Base-by-base conservation (phyloP, 129 eudicot genomes). In the Flaveria robusta region DNA sequence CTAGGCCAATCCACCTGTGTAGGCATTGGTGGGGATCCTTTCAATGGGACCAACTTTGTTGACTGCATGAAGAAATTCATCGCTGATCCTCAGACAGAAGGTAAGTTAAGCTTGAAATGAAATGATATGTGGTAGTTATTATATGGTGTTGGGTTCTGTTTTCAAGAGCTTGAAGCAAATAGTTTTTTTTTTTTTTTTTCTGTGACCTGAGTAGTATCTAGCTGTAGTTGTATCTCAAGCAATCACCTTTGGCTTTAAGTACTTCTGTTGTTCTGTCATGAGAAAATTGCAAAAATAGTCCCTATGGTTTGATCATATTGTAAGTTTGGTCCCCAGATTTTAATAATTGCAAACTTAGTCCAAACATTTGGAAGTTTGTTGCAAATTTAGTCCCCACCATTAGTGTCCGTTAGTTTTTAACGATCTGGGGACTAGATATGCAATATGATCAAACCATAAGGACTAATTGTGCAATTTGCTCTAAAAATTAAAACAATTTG, bases 1-100 rank as follows among this genome's bases (percentile, higher is more conserved):
- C 87, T 95, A 77, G 99, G 99, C 60, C 99, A 95, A 74, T 95
- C 99, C 34, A 95, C 99, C 5, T 89, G 96, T 80, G 99, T 95
- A 49, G 99, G 99, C 31, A 91, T 95, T 63, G 99, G 99, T 79
- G 99, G 99, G 60, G 99, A 95, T 82, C 99, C 99, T 80, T 95
- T 95, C 78, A 95, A 95, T 66, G 99, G 99, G 24, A 95, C 99
- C 71, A 95, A 95, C 82, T 95, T 95, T 79, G 99, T 95, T 81
- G 99, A 95, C 81, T 91, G 97, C 88, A 63, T 95, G 81, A 91
- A 79, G 72, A 95, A 89, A 71, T 91, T 95, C 86, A 84, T 95
- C 74, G 88, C 86, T 83, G 99, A 95, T 85, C 99, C 99, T n/a
- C 99, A 95, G 79, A 95, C 97, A 55, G 99, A 95, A 91, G 99